Evolutionary conservation across 352 stramenopile species (phyloP).

Genomic region (Globisporangium lucens): DNA sequence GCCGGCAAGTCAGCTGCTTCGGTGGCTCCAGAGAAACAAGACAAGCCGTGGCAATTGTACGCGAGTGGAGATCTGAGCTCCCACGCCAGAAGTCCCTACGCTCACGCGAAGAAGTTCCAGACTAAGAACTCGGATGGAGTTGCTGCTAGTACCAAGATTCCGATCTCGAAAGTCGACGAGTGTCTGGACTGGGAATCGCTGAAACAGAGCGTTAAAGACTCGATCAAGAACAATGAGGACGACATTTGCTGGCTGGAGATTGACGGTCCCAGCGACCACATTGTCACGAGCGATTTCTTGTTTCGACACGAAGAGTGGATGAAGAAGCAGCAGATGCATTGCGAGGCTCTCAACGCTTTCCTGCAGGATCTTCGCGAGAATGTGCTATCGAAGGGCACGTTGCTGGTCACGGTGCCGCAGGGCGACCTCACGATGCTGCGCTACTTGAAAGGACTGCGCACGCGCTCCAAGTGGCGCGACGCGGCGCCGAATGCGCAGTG

Average conservation of each 20-base stretch:
- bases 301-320: constrained; percentile 66
- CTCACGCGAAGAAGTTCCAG: constrained; percentile 33
- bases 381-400: constrained; percentile 40
- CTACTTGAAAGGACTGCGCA: constrained; percentile 73
- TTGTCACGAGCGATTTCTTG: constrained; percentile 55
- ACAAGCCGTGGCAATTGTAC: constrained; percentile 74
- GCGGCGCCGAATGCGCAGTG: constrained; percentile 30
- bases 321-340: constrained; percentile 47
- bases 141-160: neutral
- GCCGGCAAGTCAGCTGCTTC: neutral
- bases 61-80: constrained; percentile 60
- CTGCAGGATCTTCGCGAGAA: constrained; percentile 40
- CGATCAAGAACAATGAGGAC: constrained; percentile 21
- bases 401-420: constrained; percentile 70
- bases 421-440: constrained; percentile 65
- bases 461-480: constrained; percentile 76
- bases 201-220: constrained; percentile 28
- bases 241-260: constrained; percentile 80
- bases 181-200: constrained; percentile 34
- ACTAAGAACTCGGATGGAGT: neutral
- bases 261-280: constrained; percentile 36
- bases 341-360: constrained; percentile 44
- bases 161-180: constrained; percentile 29
- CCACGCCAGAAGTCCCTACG: constrained; percentile 43
- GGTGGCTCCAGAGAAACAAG: constrained; percentile 19